These are phyloP conservation scores for Nitzschia sp. DNA, from an alignment of 108 stramenopile genomes.

Conservation along the genomic window DNA sequence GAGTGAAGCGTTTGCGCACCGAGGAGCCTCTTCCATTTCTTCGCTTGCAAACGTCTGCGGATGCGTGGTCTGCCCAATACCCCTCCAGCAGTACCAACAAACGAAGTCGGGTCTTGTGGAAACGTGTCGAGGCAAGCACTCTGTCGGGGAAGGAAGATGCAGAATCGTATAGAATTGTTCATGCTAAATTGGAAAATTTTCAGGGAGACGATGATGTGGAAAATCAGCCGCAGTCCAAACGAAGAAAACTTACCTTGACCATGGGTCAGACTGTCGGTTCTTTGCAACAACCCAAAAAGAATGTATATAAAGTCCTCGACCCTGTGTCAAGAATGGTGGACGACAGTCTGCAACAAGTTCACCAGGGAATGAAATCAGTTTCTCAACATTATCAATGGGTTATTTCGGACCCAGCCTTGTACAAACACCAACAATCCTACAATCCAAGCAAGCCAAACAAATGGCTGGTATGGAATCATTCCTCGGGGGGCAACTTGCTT, in stretches of 20 bases:
- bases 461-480: constrained; percentile 35
- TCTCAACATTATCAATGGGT: constrained; percentile 35
- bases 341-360: constrained; percentile 40
- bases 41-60: constrained; percentile 19
- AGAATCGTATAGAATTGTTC: constrained; percentile 28
- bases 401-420: constrained; percentile 30
- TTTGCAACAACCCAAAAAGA: constrained; percentile 1
- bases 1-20: constrained; percentile 37
- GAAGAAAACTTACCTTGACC: constrained; percentile 29
- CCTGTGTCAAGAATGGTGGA: constrained; percentile 45
- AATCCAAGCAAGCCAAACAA: not conserved
- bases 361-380: constrained; percentile 18
- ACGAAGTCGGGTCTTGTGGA: constrained; percentile 29
- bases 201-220: not conserved
- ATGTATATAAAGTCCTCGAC: constrained; percentile 36
- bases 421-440: not conserved
- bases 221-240: constrained; percentile 15
- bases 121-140: constrained; percentile 15
- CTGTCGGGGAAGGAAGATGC: not conserved
- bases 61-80: not conserved
- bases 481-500: constrained; percentile 37
- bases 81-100: not conserved
- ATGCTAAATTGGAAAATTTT: constrained; percentile 18
- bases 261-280: constrained; percentile 6
- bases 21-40: constrained; percentile 34